phyloP scores from a whole-genome alignment of 2,329 filamentous ascomycete species.

The Lasiodiplodia sp. region DNA sequence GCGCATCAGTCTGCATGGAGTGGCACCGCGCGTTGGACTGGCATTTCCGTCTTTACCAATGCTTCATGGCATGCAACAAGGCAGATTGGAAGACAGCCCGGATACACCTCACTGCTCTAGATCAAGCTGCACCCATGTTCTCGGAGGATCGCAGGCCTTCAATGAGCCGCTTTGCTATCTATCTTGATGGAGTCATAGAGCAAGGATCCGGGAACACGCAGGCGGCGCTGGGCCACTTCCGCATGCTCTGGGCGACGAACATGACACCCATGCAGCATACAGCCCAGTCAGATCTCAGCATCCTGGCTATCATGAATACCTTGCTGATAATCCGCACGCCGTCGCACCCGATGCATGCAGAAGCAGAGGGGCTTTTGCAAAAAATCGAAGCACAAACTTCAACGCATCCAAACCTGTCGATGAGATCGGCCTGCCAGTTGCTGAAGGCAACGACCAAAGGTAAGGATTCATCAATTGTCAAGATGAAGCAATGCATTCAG shows the following conservation, averaged over 20 bases:
- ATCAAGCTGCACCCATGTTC: slow-evolving; percentile 48
- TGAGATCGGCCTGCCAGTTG: slow-evolving; percentile 79
- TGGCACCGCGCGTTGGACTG: slow-evolving; percentile 73
- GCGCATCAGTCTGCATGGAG: slow-evolving; percentile 53
- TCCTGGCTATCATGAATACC: slow-evolving; percentile 58
- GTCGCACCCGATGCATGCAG: slow-evolving; percentile 52
- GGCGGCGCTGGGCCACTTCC: slow-evolving; percentile 72
- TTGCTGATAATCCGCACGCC: slow-evolving; percentile 55
- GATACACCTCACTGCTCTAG: slow-evolving; percentile 62
- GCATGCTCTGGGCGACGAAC: slow-evolving; percentile 65
- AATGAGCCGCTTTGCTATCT: slow-evolving; percentile 66
- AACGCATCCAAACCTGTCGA: slow-evolving; percentile 74
- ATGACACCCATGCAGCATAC: slow-evolving; percentile 34
- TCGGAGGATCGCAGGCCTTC: slow-evolving; percentile 48
- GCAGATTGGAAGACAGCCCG: slow-evolving; percentile 74
- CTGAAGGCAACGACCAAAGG: slow-evolving; percentile 62
- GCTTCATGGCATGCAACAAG: slow-evolving; percentile 72
- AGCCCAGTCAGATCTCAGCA: slow-evolving; percentile 50
- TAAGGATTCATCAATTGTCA: slow-evolving; percentile 64
- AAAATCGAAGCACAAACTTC: slow-evolving; percentile 72
- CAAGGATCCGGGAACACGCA: slow-evolving; percentile 79
- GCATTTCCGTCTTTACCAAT: slow-evolving; percentile 75
- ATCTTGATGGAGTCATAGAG: slow-evolving; percentile 76
- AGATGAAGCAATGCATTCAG: slow-evolving; percentile 80
- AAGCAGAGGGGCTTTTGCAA: slow-evolving; percentile 65